These are phyloP conservation scores for Phragmites australis DNA, from an alignment of 176 grass and related monocot genomes.

Conservation along the genomic window DNA sequence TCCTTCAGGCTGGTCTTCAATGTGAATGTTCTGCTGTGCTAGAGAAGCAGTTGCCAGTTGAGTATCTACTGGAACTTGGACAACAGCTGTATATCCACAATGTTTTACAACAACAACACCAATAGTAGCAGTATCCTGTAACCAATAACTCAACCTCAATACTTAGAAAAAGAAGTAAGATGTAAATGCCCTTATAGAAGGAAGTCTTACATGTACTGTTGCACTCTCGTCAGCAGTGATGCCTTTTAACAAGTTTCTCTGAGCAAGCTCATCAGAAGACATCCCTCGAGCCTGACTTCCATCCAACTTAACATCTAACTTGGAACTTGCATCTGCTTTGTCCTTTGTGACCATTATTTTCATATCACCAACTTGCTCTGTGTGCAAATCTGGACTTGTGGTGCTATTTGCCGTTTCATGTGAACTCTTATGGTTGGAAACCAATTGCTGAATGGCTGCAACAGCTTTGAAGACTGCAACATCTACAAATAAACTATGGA, in stretches of 20 bases:
- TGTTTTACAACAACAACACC: constrained; percentile 88
- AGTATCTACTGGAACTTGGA: constrained; percentile 84
- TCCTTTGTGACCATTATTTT: constrained; percentile 80
- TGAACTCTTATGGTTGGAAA: constrained; percentile 44
- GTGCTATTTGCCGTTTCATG: constrained; percentile 47
- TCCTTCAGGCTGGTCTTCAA: constrained; percentile 89
- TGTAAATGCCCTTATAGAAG: not conserved
- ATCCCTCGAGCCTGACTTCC: constrained; percentile 72
- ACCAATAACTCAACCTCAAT: constrained; percentile 32
- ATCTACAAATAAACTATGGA: constrained; percentile 96
- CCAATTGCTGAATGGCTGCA: constrained; percentile 62
- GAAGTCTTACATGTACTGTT: constrained; percentile 75
- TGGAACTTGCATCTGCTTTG: constrained; percentile 67
- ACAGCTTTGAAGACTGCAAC: constrained; percentile 88
- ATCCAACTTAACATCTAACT: constrained; percentile 82
- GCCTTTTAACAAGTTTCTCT: constrained; percentile 89
- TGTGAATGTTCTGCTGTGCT: constrained; percentile 61
- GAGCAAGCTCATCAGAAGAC: constrained; percentile 70
- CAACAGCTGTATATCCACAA: constrained; percentile 87
- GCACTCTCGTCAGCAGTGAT: constrained; percentile 96
- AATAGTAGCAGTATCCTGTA: constrained; percentile 91
- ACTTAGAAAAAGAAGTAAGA: constrained; percentile 25
- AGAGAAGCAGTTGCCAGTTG: constrained; percentile 41
- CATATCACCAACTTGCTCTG: constrained; percentile 80
- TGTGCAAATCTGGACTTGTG: constrained; percentile 42